Evolutionary conservation across 2,329 filamentous ascomycete species (phyloP).

Genomic region (Metarhizium humberi): DNA sequence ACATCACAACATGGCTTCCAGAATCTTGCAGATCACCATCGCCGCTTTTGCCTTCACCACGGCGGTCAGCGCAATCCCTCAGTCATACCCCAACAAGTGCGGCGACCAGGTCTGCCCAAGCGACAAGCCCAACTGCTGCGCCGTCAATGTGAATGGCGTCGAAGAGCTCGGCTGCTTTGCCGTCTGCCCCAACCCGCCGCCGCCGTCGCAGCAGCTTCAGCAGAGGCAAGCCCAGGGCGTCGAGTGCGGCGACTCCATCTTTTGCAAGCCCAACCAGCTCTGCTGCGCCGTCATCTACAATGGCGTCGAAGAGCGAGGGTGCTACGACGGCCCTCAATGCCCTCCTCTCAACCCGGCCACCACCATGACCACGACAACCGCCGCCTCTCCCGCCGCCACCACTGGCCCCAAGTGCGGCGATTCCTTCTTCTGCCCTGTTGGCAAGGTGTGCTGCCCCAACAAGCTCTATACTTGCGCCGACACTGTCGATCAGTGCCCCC

Average conservation of each 20-base stretch:
- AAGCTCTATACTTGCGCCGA: conserved; percentile 7
- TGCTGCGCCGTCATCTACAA: neutral
- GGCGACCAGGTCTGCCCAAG: neutral
- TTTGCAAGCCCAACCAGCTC: neutral
- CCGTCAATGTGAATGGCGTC: neutral
- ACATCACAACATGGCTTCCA: neutral
- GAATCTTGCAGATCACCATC: neutral
- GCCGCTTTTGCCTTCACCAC: conserved; percentile 4
- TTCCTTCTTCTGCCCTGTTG: conserved; percentile 7
- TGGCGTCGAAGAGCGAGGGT: neutral
- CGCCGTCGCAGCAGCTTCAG: conserved; percentile 1
- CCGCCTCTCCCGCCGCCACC: neutral
- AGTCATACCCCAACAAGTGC: conserved; percentile 6
- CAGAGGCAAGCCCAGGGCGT: neutral
- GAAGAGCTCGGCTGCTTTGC: conserved; percentile 1
- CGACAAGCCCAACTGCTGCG: neutral
- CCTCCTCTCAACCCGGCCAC: neutral
- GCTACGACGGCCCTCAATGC: neutral
- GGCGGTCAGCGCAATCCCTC: conserved; percentile 3
- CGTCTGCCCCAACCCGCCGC: conserved; percentile 2
- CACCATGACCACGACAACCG: neutral
- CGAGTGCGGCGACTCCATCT: neutral
- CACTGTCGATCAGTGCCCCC: conserved; percentile 6
- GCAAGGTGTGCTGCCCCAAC: conserved; percentile 7
- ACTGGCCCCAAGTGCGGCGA: conserved; percentile 8